Evolutionary conservation across 2,329 filamentous ascomycete species (phyloP), one percentile per base, ranked within the genome.

Genomic region (Microdochium trichocladiopsis): DNA sequence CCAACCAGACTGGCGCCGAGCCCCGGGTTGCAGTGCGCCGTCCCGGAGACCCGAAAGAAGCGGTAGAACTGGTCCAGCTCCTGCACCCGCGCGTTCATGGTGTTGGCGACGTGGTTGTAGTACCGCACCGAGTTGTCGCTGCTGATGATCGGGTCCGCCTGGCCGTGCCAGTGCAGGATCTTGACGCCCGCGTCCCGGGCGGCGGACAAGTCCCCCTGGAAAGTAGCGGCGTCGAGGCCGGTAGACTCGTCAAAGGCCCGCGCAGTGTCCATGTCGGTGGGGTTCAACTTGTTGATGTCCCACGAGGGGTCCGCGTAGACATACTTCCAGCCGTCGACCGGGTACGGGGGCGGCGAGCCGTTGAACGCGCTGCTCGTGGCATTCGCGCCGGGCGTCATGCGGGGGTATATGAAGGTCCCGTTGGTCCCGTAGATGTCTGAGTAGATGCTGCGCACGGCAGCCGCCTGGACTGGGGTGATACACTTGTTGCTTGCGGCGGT

Each of bases 11-110:
- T 60, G 2, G 72, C 65, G 47, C 72, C 68, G 48, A 56, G 57
- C 48, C 72, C 70, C 18, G 70, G 71, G 4, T 50, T 52, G 55
- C 76, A 80, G 57, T 80, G 77, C 1, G 62, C 65, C 64, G 76
- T 76, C 2, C 76, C 77, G 11, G 68, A 71, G 52, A 79, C 70
- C 33, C 70, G 66, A 66, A 80, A 80, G 60, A 69, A 73, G 31
- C 60, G 56, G 36, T 58, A 56, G 48, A 55, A 55, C 18, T 48
- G 37, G 25, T 55, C 48, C 47, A 60, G 59, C 68, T 71, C 6
- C 59, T 52, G 50, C 66, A 69, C n/a, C 66, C 59, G 54, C 63
- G 53, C 0, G 2, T 54, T 58, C 69, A 74, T 73, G 0, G 70
- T 74, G 11, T 61, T 41, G 16, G 62, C 60, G 10, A 75, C 71